Base-by-base conservation (phyloP, 139 green algal genomes). In the Diplosphaera chodatii region DNA sequence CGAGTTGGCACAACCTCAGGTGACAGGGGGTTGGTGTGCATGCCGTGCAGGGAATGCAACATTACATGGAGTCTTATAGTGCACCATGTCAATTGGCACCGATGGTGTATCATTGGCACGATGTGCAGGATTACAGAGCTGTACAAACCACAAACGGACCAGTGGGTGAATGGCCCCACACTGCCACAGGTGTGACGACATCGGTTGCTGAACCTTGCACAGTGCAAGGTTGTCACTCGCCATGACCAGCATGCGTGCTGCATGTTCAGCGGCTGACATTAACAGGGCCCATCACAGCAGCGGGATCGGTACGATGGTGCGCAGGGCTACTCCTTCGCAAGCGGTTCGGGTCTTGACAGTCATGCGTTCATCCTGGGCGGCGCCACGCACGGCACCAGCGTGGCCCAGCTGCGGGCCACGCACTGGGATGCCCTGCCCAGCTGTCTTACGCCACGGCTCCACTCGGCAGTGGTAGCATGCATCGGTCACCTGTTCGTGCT, bases 101-200 rank as follows among this genome's bases (percentile, higher is more conserved):
- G n/a, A n/a, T n/a, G n/a, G n/a, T n/a, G n/a, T n/a, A n/a, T n/a
- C n/a, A n/a, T n/a, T n/a, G n/a, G n/a, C n/a, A n/a, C n/a, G n/a
- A n/a, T n/a, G n/a, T 69, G 33, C 55, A 86, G 81, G 55, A 77
- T 69, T 0, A 72, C 81, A 8, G 83, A 92, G 67, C 33, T 86
- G 56, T 91, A 92, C 67, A 69, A 88, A 48, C 74, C 78, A 0
- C 34, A 18, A 0, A 63, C 34, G 16, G 81, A 92, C 71, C 27
- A 34, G 29, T 92, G 87, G 87, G 28, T 34, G 15, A n/a, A 37
- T 3, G 84, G 80, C 0, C 78, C 77, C 1, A 32, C 71, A 0
- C 75, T 91, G 78, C 70, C 76, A 16, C 64, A 76, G 40, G 55
- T 32, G n/a, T n/a, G n/a, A 16, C 5, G 40, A 1, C 66, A 73